Evolutionary conservation across 2,329 filamentous ascomycete species (phyloP).

Genomic region (Emmonsiellopsis sp.): DNA sequence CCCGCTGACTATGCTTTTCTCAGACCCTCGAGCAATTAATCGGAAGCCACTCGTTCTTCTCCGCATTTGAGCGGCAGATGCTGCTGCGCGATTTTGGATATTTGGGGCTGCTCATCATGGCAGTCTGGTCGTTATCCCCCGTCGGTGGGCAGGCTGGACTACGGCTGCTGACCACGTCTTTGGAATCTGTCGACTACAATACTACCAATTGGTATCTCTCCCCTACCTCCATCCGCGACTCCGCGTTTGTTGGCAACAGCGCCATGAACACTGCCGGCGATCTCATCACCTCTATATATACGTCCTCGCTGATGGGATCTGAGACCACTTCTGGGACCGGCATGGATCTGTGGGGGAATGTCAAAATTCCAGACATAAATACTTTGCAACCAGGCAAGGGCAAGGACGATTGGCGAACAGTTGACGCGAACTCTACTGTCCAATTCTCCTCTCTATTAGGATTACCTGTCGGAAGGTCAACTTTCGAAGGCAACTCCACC

Average conservation of each 20-base stretch:
- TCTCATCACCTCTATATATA: neutral
- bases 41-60: constrained; percentile 1
- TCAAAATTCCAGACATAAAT: constrained; percentile 1
- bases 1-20: neutral
- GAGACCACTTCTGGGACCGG: neutral
- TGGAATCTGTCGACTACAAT: neutral
- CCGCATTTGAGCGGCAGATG: neutral
- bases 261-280: neutral
- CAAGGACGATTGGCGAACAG: neutral
- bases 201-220: constrained; percentile 1
- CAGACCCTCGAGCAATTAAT: neutral
- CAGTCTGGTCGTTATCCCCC: neutral
- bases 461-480: neutral
- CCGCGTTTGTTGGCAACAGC: neutral
- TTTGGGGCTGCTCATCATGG: neutral
- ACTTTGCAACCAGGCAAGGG: neutral
- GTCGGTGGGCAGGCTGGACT: neutral
- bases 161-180: neutral
- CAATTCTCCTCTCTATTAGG: neutral
- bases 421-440: neutral
- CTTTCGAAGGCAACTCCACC: neutral
- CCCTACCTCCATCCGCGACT: neutral
- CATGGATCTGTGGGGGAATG: neutral
- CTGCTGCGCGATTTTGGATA: neutral
- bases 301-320: neutral